These are phyloP conservation scores for Candida methanosorbosa DNA, from an alignment of 805 yeast genomes.

Conservation along the genomic window DNA sequence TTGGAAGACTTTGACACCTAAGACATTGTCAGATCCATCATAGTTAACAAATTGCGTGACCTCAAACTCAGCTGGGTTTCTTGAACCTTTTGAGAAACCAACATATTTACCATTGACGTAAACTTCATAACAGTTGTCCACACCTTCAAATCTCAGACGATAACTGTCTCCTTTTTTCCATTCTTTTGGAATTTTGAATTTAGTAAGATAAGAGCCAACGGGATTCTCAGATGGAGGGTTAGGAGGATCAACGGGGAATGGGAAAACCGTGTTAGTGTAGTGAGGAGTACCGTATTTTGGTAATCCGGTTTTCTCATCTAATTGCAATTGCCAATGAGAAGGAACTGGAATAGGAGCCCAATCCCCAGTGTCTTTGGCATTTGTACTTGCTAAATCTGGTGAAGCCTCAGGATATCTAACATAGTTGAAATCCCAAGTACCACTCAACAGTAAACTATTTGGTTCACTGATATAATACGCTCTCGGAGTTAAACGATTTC, in stretches of 20 bases:
- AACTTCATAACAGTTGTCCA: constrained; percentile 25
- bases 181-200: constrained; percentile 14
- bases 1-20: constrained; percentile 23
- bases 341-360: constrained; percentile 20
- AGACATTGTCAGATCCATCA: constrained; percentile 3
- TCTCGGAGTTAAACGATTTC: background rate
- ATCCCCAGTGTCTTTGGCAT: background rate
- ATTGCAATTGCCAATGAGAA: constrained; percentile 27
- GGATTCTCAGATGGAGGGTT: constrained; percentile 24
- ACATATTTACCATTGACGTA: constrained; percentile 22
- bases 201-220: constrained; percentile 23
- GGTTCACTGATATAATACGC: background rate
- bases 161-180: constrained; percentile 7
- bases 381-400: constrained; percentile 1
- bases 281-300: constrained; percentile 24
- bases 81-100: constrained; percentile 25
- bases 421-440: constrained; percentile 1
- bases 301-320: background rate
- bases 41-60: constrained; percentile 8
- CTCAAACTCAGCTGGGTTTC: constrained; percentile 26
- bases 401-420: constrained; percentile 1
- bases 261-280: constrained; percentile 25
- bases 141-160: constrained; percentile 27
- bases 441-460: background rate
- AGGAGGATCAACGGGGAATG: constrained; percentile 26